Evolutionary conservation across 2,329 filamentous ascomycete genomes (phyloP).

Genomic region (Cladophialophora carrionii): DNA sequence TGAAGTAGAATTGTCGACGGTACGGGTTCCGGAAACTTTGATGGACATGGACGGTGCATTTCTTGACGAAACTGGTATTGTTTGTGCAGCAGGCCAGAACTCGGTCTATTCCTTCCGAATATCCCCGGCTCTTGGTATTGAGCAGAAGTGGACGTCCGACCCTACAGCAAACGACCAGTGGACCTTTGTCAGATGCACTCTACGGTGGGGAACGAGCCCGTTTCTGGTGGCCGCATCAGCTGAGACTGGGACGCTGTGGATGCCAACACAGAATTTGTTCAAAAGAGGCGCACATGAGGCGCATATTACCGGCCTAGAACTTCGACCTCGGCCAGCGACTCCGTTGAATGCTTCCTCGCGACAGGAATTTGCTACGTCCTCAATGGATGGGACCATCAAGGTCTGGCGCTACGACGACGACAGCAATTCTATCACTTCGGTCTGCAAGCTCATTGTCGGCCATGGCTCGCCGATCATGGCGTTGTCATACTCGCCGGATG

Average conservation of each 20-base stretch:
- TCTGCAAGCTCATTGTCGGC: conserved; percentile 36
- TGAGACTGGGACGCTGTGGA: conserved; percentile 48
- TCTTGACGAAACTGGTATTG: conserved; percentile 45
- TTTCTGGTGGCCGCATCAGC: conserved; percentile 48
- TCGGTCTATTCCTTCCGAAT: conserved; percentile 36
- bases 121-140: conserved; percentile 31
- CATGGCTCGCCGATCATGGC: conserved; percentile 45
- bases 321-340: conserved; percentile 41
- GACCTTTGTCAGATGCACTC: conserved; percentile 48
- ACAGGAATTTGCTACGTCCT: conserved; percentile 49
- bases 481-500: conserved; percentile 53
- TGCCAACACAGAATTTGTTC: conserved; percentile 50
- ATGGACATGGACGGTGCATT: conserved; percentile 51
- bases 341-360: conserved; percentile 38
- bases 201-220: conserved; percentile 39
- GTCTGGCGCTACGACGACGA: conserved; percentile 44
- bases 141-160: conserved; percentile 34
- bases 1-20: conserved; percentile 33
- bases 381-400: conserved; percentile 51
- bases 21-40: conserved; percentile 41
- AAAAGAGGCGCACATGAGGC: conserved; percentile 48
- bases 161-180: conserved; percentile 42
- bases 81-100: conserved; percentile 36
- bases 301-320: conserved; percentile 50
- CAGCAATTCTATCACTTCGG: conserved; percentile 26